These are phyloP conservation scores for Tubosaeta sp. DNA, from an alignment of 768 basidiomycete species.

Conservation along the genomic window DNA sequence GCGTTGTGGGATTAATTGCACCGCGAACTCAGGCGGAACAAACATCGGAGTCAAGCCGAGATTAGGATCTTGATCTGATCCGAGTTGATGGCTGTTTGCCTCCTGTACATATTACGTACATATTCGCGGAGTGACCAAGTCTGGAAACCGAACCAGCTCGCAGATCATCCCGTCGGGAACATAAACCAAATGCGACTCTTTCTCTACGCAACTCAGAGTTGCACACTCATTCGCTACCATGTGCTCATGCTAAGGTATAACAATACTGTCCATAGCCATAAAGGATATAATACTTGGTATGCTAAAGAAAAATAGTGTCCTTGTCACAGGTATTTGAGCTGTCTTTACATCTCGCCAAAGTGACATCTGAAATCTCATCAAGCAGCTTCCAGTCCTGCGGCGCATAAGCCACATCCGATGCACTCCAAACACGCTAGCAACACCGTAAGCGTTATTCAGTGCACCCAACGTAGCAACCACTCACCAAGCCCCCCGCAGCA, in stretches of 20 bases:
- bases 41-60: constrained; percentile 2
- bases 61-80: constrained; percentile 1
- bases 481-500: constrained; percentile 66
- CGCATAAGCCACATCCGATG: constrained; percentile 65
- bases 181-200: not conserved
- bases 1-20: not conserved
- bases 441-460: constrained; percentile 1
- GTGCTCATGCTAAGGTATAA: not conserved
- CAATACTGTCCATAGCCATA: not conserved
- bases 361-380: not conserved
- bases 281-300: too few species aligned
- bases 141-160: constrained; percentile 17
- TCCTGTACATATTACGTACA: constrained; percentile 1
- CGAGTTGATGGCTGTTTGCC: not conserved
- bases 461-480: constrained; percentile 7
- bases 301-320: not conserved
- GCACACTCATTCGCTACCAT: not conserved
- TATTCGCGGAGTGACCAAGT: not conserved
- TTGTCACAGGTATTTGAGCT: not conserved
- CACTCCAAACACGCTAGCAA: constrained; percentile 59
- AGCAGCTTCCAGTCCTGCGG: constrained; percentile 38
- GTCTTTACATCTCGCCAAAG: not conserved
- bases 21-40: not conserved
- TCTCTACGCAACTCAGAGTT: not conserved
- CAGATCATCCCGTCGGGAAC: not conserved